Conservation (phyloP, 805 yeast species). For the Saturnispora kantuleensis region DNA sequence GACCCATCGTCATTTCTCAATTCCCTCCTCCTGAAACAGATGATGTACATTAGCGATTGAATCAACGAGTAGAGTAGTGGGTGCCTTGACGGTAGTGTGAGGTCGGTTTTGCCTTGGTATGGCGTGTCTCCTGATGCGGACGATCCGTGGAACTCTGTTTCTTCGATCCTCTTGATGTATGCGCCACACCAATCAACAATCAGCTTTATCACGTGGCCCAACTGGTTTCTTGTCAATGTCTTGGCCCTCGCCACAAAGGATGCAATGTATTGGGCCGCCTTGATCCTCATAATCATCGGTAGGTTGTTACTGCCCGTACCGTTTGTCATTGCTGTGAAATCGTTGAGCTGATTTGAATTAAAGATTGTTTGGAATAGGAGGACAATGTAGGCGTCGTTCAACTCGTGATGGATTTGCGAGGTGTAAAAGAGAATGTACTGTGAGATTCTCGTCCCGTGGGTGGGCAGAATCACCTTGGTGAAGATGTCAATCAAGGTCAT, state of each 20-base stretch:
- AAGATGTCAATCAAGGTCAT: constrained; percentile 68
- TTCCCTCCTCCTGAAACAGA: constrained; percentile 72
- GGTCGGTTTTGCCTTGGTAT: constrained; percentile 10
- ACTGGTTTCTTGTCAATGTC: constrained; percentile 57
- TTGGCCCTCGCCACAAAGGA: constrained; percentile 86
- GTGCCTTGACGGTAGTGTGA: constrained; percentile 24
- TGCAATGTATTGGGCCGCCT: constrained; percentile 85
- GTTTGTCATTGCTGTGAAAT: constrained; percentile 3
- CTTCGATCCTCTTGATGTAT: constrained; percentile 48
- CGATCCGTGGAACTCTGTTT: constrained; percentile 38
- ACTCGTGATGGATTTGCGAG: constrained; percentile 71
- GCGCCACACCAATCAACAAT: constrained; percentile 69
- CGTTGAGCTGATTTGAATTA: constrained; percentile 32
- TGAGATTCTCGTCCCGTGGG: constrained; percentile 81
- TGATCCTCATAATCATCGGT: constrained; percentile 55
- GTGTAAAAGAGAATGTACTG: constrained; percentile 77
- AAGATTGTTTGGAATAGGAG: constrained; percentile 77
- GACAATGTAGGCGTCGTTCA: constrained; percentile 78
- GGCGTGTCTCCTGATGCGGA: neutral
- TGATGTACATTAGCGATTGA: constrained; percentile 83
- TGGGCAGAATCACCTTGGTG: constrained; percentile 75
- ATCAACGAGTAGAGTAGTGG: constrained; percentile 71
- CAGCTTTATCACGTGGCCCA: constrained; percentile 74
- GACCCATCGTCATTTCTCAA: constrained; percentile 28
- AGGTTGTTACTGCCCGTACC: neutral